phyloP scores from a whole-genome alignment of 306 rosid species.

The Cicer bijugum region DNA sequence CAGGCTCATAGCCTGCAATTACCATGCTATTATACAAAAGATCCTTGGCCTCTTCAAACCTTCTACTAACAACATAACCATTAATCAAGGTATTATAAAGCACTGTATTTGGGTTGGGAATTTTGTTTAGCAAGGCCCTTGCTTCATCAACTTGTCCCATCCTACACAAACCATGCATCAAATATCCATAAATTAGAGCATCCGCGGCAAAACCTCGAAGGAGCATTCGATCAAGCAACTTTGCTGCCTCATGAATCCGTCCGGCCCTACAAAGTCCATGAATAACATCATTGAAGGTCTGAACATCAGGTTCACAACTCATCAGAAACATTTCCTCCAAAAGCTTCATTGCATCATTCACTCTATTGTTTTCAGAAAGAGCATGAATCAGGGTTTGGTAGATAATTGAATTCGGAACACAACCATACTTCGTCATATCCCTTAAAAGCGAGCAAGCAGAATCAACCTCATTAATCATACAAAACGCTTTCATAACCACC shows the following conservation, averaged over 20 bases:
- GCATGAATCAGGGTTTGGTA: conserved; percentile 91
- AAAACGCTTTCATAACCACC: conserved; percentile 79
- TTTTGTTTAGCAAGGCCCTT: conserved; percentile 61
- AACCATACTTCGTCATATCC: conserved; percentile 89
- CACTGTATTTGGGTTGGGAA: conserved; percentile 64
- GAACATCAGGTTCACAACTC: conserved; percentile 91
- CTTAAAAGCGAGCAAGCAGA: conserved; percentile 82
- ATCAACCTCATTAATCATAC: conserved; percentile 78
- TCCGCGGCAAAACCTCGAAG: conserved; percentile 71
- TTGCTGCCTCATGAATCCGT: conserved; percentile 76
- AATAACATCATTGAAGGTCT: conserved; percentile 83
- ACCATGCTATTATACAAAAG: conserved; percentile 61
- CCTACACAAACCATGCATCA: conserved; percentile 75
- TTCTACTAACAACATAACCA: conserved; percentile 76
- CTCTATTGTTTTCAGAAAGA: conserved; percentile 63
- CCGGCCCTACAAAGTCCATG: conserved; percentile 70
- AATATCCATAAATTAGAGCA: conserved; percentile 72
- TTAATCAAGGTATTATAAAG: conserved; percentile 74
- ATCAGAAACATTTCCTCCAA: conserved; percentile 91
- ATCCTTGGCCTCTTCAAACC: conserved; percentile 71
- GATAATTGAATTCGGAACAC: conserved; percentile 83
- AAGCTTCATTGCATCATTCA: conserved; percentile 70
- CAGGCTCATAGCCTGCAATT: conserved; percentile 64
- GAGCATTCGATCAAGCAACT: conserved; percentile 80
- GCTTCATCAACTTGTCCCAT: conserved; percentile 80